Evolutionary conservation across 208 protist genomes (phyloP).

Genomic region (Willaertia magna): DNA sequence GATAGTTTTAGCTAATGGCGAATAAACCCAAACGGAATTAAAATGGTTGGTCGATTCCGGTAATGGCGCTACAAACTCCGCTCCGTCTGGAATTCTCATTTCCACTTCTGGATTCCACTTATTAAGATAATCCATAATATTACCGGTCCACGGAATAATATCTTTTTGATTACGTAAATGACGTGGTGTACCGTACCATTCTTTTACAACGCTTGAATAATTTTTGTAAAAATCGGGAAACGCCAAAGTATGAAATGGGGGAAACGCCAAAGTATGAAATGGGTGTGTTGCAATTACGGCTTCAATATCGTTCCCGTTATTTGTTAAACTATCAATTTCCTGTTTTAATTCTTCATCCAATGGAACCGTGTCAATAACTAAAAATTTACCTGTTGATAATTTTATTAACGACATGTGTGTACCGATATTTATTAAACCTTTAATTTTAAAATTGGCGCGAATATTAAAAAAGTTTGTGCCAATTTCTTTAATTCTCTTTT

Average conservation of each 20-base stretch:
- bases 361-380: background rate
- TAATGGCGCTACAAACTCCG: background rate
- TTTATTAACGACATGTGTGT: background rate
- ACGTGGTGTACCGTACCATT: constrained; percentile 13
- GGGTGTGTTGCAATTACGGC: constrained; percentile 2
- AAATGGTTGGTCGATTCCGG: background rate
- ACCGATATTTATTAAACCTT: background rate
- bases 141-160: constrained; percentile 3
- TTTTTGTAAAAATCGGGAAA: constrained; percentile 1
- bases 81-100: background rate
- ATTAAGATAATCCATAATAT: background rate
- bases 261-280: background rate
- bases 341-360: background rate
- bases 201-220: background rate
- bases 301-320: background rate
- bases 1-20: background rate
- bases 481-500: background rate
- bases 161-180: background rate
- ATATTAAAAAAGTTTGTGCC: background rate
- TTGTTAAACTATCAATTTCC: background rate
- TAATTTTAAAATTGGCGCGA: background rate
- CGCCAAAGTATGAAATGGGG: background rate
- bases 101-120: background rate
- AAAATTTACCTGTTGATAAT: background rate
- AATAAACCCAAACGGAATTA: background rate